Base-by-base conservation (phyloP, 2,329 filamentous ascomycete genomes). In the Alternaria gansuensis region DNA sequence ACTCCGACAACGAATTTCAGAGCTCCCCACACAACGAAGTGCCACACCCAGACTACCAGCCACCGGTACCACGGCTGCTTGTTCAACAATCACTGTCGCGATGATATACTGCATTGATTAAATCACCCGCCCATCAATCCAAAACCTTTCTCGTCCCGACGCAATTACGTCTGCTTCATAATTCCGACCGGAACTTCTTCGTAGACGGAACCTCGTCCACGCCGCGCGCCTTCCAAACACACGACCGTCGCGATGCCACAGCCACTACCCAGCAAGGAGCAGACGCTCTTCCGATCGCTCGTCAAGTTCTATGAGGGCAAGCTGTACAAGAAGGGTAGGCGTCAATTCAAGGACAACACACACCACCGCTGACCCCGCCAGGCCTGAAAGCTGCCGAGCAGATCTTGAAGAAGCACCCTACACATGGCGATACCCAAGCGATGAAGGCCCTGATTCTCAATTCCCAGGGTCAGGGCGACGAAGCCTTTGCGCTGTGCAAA, bases 361-460 rank as follows among this genome's bases (percentile, higher is more conserved):
- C 37, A 41, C 36, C 60, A 55, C 52, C 31, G 51, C 69, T 77
- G 63, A 78, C 66, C 48, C 60, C 60, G 41, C 52, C 60, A 87
- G 94, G 94, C 77, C 84, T 99, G 75, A 99, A 98, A 82, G 89
- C 91, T 45, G 94, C 95, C 69, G 95, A 99, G 77, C 92, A 97
- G 80, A 97, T 99, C 76, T 88, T 99, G 67, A 91, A 91, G 78
- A 98, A 97, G 80, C 89, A 91, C 75, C 92, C 94, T 40, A 95
- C 92, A 73, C 95, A 99, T 89, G 96, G 93, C 75, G 96, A 99
- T 78, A 99, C 95, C 24, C 90, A 96, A 81, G 96, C 95, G 54
- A 99, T 99, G 95, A 99, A 99, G 82, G 94, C 95, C 56, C 84
- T 99, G 68, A 97, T 98, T 68, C 87, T 98, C 79, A 98, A 96